Evolutionary conservation across 2,329 filamentous ascomycete genomes (phyloP), one percentile per base, ranked within the genome.

Genomic region (Thelonectria discophora): DNA sequence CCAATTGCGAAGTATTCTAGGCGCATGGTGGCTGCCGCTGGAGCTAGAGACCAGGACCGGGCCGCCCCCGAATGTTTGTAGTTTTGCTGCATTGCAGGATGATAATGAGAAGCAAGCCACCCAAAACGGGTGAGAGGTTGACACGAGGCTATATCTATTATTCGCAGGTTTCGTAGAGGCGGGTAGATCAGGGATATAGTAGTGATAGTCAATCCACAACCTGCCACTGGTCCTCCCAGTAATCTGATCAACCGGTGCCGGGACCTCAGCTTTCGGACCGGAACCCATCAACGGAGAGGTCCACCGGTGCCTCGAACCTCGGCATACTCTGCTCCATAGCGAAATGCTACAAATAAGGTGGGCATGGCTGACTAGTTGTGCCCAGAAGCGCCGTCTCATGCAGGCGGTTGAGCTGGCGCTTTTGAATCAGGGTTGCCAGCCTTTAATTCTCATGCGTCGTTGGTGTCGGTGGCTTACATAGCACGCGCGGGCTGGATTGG

Each of bases 11-110:
- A 20, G 53, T 52, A 40, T 34, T 48, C 24, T 7, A 32, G 34
- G 46, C 13, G 43, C 42, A 40, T 47, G 34, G 32, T 20, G 49
- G 37, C 54, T 32, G 52, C 43, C 42, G 32, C 27, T 50, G 39
- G 34, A 43, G 32, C 45, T 42, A 18, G 47, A 60, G 51, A 52
- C 52, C 39, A 51, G 58, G 52, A 30, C 47, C 18, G 46, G 51
- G 40, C 32, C 46, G 52, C 34, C 27, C 37, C 32, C 42, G 37
- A 32, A 32, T 24, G 34, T 34, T 8, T 20, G 20, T 45, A 24
- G 17, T 43, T 20, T 49, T 17, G 39, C 52, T 46, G 40, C 24
- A 45, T 32, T 40, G 47, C 18, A 46, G 48, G 37, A 20, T 30
- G 27, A 30, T 30, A 55, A 40, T 42, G 34, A 49, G 37, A 20